These are phyloP conservation scores for Ilyonectria mors-panacis DNA, from an alignment of 2,329 filamentous ascomycete species.

Conservation along the genomic window DNA sequence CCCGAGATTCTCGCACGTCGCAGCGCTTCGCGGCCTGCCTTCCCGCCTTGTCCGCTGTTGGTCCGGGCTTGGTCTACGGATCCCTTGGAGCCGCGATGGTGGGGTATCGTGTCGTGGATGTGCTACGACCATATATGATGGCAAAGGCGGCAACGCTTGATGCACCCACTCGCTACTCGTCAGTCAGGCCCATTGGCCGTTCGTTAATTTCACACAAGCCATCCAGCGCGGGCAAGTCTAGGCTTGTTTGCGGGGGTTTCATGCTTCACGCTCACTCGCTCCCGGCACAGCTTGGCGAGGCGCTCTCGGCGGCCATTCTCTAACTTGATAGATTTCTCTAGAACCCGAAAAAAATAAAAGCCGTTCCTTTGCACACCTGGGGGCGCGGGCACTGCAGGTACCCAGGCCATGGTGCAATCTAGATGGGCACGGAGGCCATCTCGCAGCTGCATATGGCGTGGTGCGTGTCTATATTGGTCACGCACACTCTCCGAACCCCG, in stretches of 20 bases:
- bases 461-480: conserved; percentile 25
- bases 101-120: conserved; percentile 18
- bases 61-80: conserved; percentile 3
- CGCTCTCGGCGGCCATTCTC: conserved; percentile 24
- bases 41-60: conserved; percentile 7
- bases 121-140: conserved; percentile 14
- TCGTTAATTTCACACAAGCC: conserved; percentile 14
- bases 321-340: conserved; percentile 46
- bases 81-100: conserved; percentile 17
- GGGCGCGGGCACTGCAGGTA: conserved; percentile 40
- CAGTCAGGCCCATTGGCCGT: not conserved
- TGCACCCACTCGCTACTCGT: conserved; percentile 1
- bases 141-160: conserved; percentile 19
- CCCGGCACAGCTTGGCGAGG: conserved; percentile 19
- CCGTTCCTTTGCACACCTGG: conserved; percentile 37
- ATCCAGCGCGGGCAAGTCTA: conserved; percentile 22
- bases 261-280: conserved; percentile 37
- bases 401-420: conserved; percentile 40
- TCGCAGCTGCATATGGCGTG: conserved; percentile 40
- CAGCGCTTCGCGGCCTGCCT: conserved; percentile 23
- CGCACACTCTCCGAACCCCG: conserved; percentile 46
- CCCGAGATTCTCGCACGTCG: conserved; percentile 30
- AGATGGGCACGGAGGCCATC: conserved; percentile 41
- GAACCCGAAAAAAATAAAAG: conserved; percentile 30
- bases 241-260: conserved; percentile 38